Percentiles rank a stretch among this genome's conserved stretches.
Conservation (phyloP, 2,329 filamentous ascomycete species). For the Balansia obtecta region DNA sequence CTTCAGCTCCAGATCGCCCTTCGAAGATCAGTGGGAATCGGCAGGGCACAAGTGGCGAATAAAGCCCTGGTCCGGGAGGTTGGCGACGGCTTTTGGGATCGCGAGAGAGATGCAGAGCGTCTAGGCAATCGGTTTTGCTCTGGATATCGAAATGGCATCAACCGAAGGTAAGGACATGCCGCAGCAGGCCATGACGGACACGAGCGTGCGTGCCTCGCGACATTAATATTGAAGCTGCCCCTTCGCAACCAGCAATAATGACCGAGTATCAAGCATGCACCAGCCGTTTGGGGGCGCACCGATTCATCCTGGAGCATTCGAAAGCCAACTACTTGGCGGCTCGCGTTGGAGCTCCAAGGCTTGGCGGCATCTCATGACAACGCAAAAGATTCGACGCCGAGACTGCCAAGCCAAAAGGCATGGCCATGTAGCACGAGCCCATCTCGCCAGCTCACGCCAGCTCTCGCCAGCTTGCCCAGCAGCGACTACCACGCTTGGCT, state of each 20-base stretch:
- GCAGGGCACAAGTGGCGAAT: neutral
- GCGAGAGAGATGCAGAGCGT: neutral
- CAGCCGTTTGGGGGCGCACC: neutral
- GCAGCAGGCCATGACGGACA: too few species aligned
- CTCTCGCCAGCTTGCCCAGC: conserved; percentile 2
- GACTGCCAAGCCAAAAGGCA: conserved; percentile 11
- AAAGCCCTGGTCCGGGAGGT: neutral
- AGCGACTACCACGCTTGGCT: neutral
- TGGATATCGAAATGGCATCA: neutral
- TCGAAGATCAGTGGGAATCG: neutral
- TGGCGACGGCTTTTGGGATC: neutral
- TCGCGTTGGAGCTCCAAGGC: conserved; percentile 8
- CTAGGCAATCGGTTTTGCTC: neutral
- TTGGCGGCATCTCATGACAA: conserved; percentile 9
- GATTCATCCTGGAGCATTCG: conserved; percentile 3
- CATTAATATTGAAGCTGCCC: conserved; percentile 1
- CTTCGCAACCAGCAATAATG: neutral
- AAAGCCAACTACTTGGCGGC: neutral
- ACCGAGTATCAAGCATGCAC: neutral
- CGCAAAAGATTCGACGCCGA: conserved; percentile 9
- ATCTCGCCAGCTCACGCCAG: neutral
- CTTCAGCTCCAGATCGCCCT: neutral
- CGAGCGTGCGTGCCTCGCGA: neutral
- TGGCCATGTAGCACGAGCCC: conserved; percentile 3
- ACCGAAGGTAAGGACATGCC: neutral